A percentile compares a stretch with the other conserved stretches of the same genome.
Evolutionary conservation across 2,329 filamentous ascomycete genomes (phyloP).

Genomic region (Ophiostoma sp.): DNA sequence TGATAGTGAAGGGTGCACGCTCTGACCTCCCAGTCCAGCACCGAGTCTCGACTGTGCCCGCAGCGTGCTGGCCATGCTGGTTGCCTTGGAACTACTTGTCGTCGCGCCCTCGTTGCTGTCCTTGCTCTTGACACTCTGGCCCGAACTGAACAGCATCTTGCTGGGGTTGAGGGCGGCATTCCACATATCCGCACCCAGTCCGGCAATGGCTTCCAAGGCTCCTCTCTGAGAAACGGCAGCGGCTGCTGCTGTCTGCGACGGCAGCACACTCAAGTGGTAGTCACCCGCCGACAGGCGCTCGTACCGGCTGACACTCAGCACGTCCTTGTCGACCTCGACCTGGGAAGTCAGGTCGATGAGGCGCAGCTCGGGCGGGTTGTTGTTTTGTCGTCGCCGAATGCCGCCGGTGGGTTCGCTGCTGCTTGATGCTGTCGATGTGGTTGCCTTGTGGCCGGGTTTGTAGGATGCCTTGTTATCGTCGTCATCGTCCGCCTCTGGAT

Average conservation of each 20-base stretch:
- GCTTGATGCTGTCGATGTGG: slow-evolving; percentile 49
- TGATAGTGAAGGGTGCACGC: slow-evolving; percentile 55
- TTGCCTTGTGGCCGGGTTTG: slow-evolving; percentile 43
- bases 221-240: slow-evolving; percentile 67
- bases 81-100: slow-evolving; percentile 28
- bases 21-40: slow-evolving; percentile 23
- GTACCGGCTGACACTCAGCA: slow-evolving; percentile 80
- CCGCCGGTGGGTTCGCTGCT: slow-evolving; percentile 64
- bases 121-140: slow-evolving; percentile 69
- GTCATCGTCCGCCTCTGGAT: slow-evolving; percentile 64
- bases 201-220: slow-evolving; percentile 73
- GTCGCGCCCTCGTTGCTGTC: slow-evolving; percentile 60
- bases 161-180: slow-evolving; percentile 82
- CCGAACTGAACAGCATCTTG: slow-evolving; percentile 81
- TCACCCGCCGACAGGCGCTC: slow-evolving; percentile 84
- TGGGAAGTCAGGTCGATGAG: slow-evolving; percentile 88
- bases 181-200: slow-evolving; percentile 75
- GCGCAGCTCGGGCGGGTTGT: slow-evolving; percentile 81
- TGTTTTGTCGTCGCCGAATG: slow-evolving; percentile 71
- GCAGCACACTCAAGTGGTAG: slow-evolving; percentile 85
- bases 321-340: slow-evolving; percentile 83
- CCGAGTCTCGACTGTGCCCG: slow-evolving; percentile 23
- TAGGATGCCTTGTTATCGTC: slow-evolving; percentile 34
- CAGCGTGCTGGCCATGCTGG: slow-evolving; percentile 41
- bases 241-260: slow-evolving; percentile 67